A percentile compares a stretch with the other conserved stretches of the same genome.
phyloP scores from a whole-genome alignment of 768 basidiomycete species.

The Leccinum variicolor region DNA sequence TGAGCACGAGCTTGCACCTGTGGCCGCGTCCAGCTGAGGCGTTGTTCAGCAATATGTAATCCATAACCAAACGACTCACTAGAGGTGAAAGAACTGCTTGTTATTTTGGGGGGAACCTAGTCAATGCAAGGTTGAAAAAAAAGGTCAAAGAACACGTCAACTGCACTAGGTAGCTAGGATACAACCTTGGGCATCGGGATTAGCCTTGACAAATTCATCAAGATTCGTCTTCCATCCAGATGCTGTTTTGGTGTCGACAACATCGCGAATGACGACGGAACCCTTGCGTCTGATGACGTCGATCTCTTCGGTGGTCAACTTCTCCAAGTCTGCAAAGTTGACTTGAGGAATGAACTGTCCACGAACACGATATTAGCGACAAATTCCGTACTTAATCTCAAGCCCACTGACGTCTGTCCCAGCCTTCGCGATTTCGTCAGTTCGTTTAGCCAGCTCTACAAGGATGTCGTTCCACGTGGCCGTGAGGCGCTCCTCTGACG shows the following conservation, averaged over 20 bases:
- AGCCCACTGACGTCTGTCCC: constrained; percentile 45
- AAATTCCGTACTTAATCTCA: background rate
- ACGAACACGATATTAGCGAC: background rate
- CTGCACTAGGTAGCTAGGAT: background rate
- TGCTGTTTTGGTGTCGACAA: constrained; percentile 57
- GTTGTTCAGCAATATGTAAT: background rate
- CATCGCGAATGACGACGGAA: constrained; percentile 56
- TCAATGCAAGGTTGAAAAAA: background rate
- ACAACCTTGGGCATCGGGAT: constrained; percentile 54
- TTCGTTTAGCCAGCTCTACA: constrained; percentile 45
- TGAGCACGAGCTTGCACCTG: constrained; percentile 71
- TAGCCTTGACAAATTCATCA: constrained; percentile 52
- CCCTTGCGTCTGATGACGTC: constrained; percentile 52
- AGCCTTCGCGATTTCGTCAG: constrained; percentile 41
- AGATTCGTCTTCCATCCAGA: constrained; percentile 55
- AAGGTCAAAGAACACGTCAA: background rate
- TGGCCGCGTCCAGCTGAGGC: constrained; percentile 42
- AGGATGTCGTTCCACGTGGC: constrained; percentile 59
- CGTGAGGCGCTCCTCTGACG: constrained; percentile 47
- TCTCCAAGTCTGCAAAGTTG: constrained; percentile 50
- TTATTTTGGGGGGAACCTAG: constrained; percentile 52
- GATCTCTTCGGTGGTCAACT: constrained; percentile 43
- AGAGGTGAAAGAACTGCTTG: constrained; percentile 72
- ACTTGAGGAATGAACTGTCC: constrained; percentile 60
- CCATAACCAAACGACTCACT: constrained; percentile 39